Evolutionary conservation across 768 basidiomycete genomes (phyloP), one percentile per base, ranked within the genome.

Genomic region (Daedaleopsis sinensis): DNA sequence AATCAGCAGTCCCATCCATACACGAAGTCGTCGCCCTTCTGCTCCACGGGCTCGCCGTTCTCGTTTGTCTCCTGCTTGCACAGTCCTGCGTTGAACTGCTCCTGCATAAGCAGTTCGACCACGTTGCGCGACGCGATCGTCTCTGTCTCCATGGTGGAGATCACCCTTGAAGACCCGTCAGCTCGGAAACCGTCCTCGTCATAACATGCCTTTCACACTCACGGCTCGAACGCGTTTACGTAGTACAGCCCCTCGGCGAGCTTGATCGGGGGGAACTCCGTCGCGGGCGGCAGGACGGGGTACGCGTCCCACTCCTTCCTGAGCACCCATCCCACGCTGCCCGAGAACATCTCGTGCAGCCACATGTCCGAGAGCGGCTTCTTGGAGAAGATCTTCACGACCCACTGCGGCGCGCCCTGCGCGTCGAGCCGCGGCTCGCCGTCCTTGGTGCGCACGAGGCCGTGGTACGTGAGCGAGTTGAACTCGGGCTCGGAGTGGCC

Each of bases 91-190:
- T 81, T 76, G 72, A 90, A 94, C 67, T 88, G 82, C 36, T 94
- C 90, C 37, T 84, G 80, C 21, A 95, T 76, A 19, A 94, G 79
- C 24, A 92, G 76, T 67, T 94, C 93, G 50, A 93, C 91, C 42
- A 90, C 80, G 71, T 96, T 95, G 36, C 93, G 85, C 0, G 91
- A 85, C 0, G 92, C 82, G 36, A 96, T 73, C 0, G 92, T 94
- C 74, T 95, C 88, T 0, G 94, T 96, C 74, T 98, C 96, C 96
- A 98, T 97, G 7, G 93, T 94, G 15, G 88, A 91, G 49, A 95
- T 90, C 67, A 93, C 84, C 36, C 91, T 32, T 91, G 27, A 10
- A n/a, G 21, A 7, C 32, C 56, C 43, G 37, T 52, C 63, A 51
- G 27, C 27, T 32, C 27, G 27, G 7, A 32, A 32, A 7, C 27